These are phyloP conservation scores for Abrus pulchellus DNA, from an alignment of 306 rosid genomes.

Conservation along the genomic window DNA sequence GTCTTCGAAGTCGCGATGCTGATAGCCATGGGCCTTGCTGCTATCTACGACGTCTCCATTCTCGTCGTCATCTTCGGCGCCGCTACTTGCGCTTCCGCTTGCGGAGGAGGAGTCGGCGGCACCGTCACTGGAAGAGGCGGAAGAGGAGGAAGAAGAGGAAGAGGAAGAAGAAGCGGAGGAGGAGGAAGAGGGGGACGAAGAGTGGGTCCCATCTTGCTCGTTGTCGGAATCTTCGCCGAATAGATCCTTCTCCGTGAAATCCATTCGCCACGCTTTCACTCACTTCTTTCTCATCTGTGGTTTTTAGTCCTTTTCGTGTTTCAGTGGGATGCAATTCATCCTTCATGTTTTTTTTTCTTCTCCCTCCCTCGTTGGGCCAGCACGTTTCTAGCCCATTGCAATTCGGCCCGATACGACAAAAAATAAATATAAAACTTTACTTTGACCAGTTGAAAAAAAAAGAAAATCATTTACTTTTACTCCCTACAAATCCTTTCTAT, in stretches of 20 bases:
- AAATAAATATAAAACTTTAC: no score
- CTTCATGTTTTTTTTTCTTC: not conserved
- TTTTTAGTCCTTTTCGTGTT: not conserved
- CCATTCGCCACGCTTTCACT: conserved; percentile 51
- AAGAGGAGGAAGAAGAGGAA: conserved; percentile 67
- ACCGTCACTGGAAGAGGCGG: conserved; percentile 70
- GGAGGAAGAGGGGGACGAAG: conserved; percentile 70
- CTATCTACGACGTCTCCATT: conserved; percentile 65
- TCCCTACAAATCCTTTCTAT: no score
- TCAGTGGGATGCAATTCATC: not conserved
- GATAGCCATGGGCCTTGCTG: not conserved
- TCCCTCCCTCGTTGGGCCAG: not conserved
- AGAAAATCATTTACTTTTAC: not conserved
- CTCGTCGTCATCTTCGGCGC: conserved; percentile 62
- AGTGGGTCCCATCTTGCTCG: conserved; percentile 66
- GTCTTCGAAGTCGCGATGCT: conserved; percentile 50
- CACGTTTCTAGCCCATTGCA: not conserved
- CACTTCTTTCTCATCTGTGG: not conserved
- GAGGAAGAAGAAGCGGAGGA: conserved; percentile 62
- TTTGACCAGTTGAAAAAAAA: not conserved
- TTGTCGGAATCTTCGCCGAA: conserved; percentile 81
- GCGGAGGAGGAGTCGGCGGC: conserved; percentile 69
- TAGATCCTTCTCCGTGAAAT: conserved; percentile 74
- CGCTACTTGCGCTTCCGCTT: conserved; percentile 54
- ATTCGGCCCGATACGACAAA: not conserved